Evolutionary conservation across 2,329 filamentous ascomycete genomes (phyloP), one percentile per base, ranked within the genome.

Genomic region (Diatrype stigma): DNA sequence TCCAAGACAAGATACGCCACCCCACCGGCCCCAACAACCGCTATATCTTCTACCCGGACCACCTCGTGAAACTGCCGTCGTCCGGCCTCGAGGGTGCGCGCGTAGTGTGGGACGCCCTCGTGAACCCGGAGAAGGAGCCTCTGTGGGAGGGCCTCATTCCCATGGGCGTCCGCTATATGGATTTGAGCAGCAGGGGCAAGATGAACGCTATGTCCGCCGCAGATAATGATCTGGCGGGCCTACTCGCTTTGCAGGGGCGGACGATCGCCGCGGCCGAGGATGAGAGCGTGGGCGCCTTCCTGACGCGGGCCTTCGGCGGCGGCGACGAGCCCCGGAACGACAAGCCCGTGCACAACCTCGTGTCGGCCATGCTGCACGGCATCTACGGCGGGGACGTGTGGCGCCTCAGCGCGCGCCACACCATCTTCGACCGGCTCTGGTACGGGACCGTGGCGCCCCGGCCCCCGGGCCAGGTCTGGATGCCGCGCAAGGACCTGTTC

Each of bases 321-420:
- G 75, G 77, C 42, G 72, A 76, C 21, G 67, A 74, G 32, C 56
- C 88, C 6, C n/a, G n/a, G n/a, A n/a, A n/a, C n/a, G n/a, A n/a
- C 21, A 67, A 74, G 32, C 56, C 88, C 6, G 82, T 83, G 14
- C 78, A 94, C 59, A 92, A 95, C 60, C 49, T 96, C 17, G 70
- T 84, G 6, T 96, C 90, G 5, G 90, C 86, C 47, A 72, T 84
- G 63, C 63, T 90, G 48, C 94, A 97, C 68, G 94, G 94, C 40
- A 90, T 97, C 52, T 96, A 95, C 68, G 94, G 92, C 21, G 94
- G 94, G 5, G 89, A 96, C 69, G 82, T 96, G 45, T 84, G 89
- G 66, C 79, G 86, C 64, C 74, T 97, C 47, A 96, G 91, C 68
- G 83, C 82, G 45, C 83, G 82, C 59, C 84, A 82, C 47, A 73